phyloP scores from a whole-genome alignment of 1,284 basidiomycete species.

The Neolentinus lepideus region DNA sequence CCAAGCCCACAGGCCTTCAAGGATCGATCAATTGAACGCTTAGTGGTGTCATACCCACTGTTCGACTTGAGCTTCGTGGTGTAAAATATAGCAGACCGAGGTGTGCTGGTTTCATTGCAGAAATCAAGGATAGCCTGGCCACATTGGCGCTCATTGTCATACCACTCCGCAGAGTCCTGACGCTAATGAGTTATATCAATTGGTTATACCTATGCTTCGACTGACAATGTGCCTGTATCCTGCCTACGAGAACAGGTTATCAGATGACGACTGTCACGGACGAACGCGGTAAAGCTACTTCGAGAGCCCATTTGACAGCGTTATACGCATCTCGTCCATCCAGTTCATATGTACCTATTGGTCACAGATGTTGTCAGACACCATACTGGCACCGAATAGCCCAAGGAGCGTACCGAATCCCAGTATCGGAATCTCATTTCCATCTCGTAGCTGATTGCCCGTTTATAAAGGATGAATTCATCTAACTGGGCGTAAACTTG shows the following conservation, averaged over 20 bases:
- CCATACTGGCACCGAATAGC: constrained; percentile 5
- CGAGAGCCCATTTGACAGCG: constrained; percentile 53
- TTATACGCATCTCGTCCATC: constrained; percentile 48
- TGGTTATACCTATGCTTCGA: constrained; percentile 10
- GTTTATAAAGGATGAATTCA: neutral
- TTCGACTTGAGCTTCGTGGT: constrained; percentile 66
- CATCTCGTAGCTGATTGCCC: constrained; percentile 46
- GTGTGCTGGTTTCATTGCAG: constrained; percentile 33
- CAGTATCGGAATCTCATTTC: constrained; percentile 53
- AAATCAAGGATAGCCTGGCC: constrained; percentile 57
- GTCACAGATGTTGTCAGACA: constrained; percentile 4
- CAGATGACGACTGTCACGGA: neutral
- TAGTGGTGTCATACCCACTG: constrained; percentile 40
- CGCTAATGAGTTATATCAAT: constrained; percentile 5
- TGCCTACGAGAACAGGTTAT: constrained; percentile 26
- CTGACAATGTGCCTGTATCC: constrained; percentile 64
- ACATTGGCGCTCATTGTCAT: constrained; percentile 61
- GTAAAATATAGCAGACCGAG: constrained; percentile 56
- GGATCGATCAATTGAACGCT: constrained; percentile 45
- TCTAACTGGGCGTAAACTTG: neutral
- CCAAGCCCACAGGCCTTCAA: constrained; percentile 44
- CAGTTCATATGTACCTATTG: constrained; percentile 60
- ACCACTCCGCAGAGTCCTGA: constrained; percentile 57
- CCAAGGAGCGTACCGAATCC: constrained; percentile 45
- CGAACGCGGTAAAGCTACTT: constrained; percentile 28